Conservation (phyloP, 73 alveolate genomes). For the Urostyla sp. region DNA sequence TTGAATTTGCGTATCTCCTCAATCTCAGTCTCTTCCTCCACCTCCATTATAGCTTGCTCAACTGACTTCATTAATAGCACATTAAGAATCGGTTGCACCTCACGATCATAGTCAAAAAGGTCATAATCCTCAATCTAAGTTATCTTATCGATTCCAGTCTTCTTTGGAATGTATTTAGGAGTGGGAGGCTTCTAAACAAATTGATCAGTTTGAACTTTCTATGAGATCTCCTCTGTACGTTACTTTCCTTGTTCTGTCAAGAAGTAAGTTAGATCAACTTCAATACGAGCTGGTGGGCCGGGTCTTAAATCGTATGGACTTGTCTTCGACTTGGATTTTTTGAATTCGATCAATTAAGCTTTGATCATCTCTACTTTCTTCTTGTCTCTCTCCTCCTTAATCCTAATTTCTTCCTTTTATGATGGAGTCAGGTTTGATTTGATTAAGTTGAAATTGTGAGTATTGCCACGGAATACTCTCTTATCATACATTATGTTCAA, state of each 20-base stretch:
- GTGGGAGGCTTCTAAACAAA: conserved; percentile 92
- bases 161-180: conserved; percentile 95
- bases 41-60: conserved; percentile 96
- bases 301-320: conserved; percentile 91
- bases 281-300: conserved; percentile 91
- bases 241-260: conserved; percentile 78
- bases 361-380: conserved; percentile 75
- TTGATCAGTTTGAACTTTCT: conserved; percentile 94
- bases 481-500: conserved; percentile 82
- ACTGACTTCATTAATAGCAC: conserved; percentile 93
- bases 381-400: conserved; percentile 68
- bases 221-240: conserved; percentile 73
- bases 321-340: conserved; percentile 74
- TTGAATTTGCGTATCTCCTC: conserved; percentile 88
- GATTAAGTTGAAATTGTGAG: conserved; percentile 74
- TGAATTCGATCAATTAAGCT: conserved; percentile 71
- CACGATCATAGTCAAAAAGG: conserved; percentile 94
- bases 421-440: conserved; percentile 67
- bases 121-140: conserved; percentile 97
- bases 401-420: conserved; percentile 63
- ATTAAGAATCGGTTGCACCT: conserved; percentile 96
- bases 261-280: conserved; percentile 89
- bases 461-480: conserved; percentile 88
- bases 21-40: conserved; percentile 95
- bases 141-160: conserved; percentile 97